Base-by-base conservation (phyloP, 495 filamentous ascomycete species). In the Aspergillus avenaceus region DNA sequence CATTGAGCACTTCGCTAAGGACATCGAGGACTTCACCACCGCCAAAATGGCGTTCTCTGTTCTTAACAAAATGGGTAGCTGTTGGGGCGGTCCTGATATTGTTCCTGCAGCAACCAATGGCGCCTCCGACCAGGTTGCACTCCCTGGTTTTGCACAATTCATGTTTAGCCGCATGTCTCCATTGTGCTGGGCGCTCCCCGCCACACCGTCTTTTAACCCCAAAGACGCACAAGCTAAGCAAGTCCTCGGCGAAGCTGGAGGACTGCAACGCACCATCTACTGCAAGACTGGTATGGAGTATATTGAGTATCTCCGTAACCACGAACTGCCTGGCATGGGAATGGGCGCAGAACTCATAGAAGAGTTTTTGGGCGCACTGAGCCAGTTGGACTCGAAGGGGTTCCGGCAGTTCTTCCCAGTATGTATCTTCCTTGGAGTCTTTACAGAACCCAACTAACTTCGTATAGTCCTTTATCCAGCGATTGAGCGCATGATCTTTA, bases 61-160 rank as follows among this genome's bases (percentile, higher is more conserved):
- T 11, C 76, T 97, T 38, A 74, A 71, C 31, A 81, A 82, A 53
- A 95, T 98, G 88, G 84, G 76, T 28, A 70, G 71, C 48, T 84
- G 81, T 44, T 97, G 91, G 93, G 92, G 87, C 48, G 93, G 86
- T 7, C 88, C 86, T 11, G 89, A 89, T 59, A 71, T 89, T 23
- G 78, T 78, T 8, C 81, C 73, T 9, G 79, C 78, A 29, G 75
- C 78, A 4, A 55, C 75, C 12, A 74, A 69, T 45, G 68, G 68
- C 26, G 44, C 59, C 23, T 49, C 61, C 9, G 58, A 75, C 19
- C 71, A 77, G 34, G 71, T 78, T 2, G 71, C 71, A 25, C 82
- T 99, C 23, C 86, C 90, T 16, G 95, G 93, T n/a, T 97, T 99
- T 62, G 90, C 95, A 52, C 79, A 79, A 31, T 95, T 92, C 69